A percentile compares a stretch with the other conserved stretches of the same genome.
Conservation (phyloP, 2,329 filamentous ascomycete species). For the Epichloe bromicola region DNA sequence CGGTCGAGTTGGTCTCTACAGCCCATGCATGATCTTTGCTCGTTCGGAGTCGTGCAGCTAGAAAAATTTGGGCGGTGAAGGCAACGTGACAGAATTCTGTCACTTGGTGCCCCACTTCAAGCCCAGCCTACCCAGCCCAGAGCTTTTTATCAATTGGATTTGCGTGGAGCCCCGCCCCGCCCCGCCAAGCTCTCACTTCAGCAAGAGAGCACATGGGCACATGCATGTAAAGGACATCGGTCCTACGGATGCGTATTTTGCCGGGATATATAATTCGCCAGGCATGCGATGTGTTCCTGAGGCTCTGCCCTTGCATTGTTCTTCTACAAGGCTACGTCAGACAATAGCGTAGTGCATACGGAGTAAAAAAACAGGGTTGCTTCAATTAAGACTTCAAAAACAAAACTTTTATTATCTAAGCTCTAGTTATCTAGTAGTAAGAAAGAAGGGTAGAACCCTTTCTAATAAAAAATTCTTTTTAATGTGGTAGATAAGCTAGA, state of each 20-base stretch:
- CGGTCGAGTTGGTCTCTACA: neutral
- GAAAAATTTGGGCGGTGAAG: conserved; percentile 18
- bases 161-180: neutral
- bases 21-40: neutral
- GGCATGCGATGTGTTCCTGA: too few relatives aligned
- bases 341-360: too few relatives aligned
- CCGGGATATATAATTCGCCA: too few relatives aligned
- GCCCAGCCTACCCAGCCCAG: too few relatives aligned
- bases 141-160: neutral
- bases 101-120: conserved; percentile 4
- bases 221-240: neutral
- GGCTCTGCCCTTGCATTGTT: neutral
- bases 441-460: too few relatives aligned
- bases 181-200: neutral
- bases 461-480: too few relatives aligned
- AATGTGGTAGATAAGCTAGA: too few relatives aligned
- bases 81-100: conserved; percentile 9
- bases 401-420: too few relatives aligned
- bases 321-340: neutral
- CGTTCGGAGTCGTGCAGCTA: neutral
- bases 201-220: neutral
- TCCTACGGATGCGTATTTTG: too few relatives aligned
- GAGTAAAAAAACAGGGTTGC: too few relatives aligned
- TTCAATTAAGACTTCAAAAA: too few relatives aligned
- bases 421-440: too few relatives aligned